Base-by-base conservation (phyloP, 1,284 basidiomycete genomes). In the Amylostereum areolatum region DNA sequence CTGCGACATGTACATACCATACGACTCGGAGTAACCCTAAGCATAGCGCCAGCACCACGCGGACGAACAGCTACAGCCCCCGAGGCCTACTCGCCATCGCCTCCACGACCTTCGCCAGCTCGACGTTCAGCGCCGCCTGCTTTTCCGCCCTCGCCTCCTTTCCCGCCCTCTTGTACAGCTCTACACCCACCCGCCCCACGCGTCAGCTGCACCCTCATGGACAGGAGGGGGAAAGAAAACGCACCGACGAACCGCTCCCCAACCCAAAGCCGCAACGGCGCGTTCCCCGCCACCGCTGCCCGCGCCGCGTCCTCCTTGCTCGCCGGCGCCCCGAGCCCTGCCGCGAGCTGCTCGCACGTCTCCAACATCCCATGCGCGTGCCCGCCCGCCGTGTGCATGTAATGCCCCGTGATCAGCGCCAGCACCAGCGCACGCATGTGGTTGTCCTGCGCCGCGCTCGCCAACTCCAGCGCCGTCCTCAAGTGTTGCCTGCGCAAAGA, bases 341-440 rank as follows among this genome's bases (percentile, higher is more conserved):
- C 80, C 1, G 80, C 83, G 3, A 89, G 70, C 57, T 81, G 80
- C 56, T 82, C 81, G 45, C 80, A 82, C 2, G 82, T 80, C 10
- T 70, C 70, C 1, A 89, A 64, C 69, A 86, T 83, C 43, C 71
- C 68, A 56, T 74, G 67, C 4, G 86, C 85, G 55, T 87, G 80
- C n/a, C 80, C 75, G 1, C 72, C 72, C 0, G 84, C 76, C 0
- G 85, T 89, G 52, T 85, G 78, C 29, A 84, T 57, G 55, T 87
- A 89, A 54, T 88, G 81, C 18, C 80, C 75, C 1, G 83, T 74
- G 10, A 83, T 73, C 25, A 89, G 71, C 2, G 83, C 78, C 4
- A 89, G 69, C 5, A 86, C 69, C 3, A 86, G 66, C 5, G 83
- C 83, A 8, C 84, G 80, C 10, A 88, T 64, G 58, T 89, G 77